Evolutionary conservation across 495 filamentous ascomycete species (phyloP).

Genomic region (Penicillium subrubescens): DNA sequence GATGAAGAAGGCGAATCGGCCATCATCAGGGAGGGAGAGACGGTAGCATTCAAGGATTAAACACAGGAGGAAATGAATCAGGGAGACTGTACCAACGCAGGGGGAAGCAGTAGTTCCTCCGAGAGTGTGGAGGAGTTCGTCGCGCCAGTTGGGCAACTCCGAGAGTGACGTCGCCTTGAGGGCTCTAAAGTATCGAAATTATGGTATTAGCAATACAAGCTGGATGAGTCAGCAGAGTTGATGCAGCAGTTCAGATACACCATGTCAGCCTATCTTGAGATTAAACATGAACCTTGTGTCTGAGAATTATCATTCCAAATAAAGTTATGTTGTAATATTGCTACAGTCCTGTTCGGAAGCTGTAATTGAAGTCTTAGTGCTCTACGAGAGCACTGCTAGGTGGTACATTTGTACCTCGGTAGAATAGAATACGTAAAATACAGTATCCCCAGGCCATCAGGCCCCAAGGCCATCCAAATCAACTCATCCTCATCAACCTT

Average conservation of each 20-base stretch:
- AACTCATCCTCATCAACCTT: neutral
- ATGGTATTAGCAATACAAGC: neutral
- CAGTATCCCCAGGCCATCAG: neutral
- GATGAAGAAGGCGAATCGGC: slow-evolving; percentile 21
- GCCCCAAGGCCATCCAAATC: neutral
- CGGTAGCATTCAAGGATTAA: neutral
- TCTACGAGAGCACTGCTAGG: neutral
- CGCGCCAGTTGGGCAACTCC: neutral
- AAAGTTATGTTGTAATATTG: neutral
- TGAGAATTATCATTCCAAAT: neutral
- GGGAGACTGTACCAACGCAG: neutral
- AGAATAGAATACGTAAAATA: neutral
- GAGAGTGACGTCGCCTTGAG: neutral
- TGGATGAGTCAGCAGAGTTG: neutral
- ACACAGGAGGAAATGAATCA: neutral
- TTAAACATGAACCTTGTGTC: neutral
- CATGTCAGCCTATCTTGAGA: neutral
- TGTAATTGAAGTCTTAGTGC: neutral
- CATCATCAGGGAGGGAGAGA: slow-evolving; percentile 10
- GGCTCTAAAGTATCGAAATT: neutral
- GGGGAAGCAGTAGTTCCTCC: neutral
- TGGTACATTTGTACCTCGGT: neutral
- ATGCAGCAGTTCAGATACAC: neutral
- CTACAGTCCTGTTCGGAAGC: neutral
- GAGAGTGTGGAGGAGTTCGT: neutral